Percentiles rank a stretch among this genome's conserved stretches.
phyloP scores from a whole-genome alignment of 768 basidiomycete genomes.

The Trametes coccinea region DNA sequence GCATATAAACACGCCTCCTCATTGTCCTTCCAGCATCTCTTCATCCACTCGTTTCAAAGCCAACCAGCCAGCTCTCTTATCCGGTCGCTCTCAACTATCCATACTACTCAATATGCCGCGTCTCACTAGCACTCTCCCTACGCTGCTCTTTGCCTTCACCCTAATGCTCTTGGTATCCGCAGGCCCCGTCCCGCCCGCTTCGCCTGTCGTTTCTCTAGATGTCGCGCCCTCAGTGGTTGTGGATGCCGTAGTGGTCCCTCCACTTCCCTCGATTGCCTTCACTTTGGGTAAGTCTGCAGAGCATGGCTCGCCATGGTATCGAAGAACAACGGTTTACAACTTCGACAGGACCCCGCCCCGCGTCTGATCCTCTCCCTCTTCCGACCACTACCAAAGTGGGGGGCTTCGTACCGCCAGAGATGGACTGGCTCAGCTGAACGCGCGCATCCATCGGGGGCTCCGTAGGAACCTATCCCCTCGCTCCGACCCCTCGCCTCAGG shows the following conservation, averaged over 20 bases:
- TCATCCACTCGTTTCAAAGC: background rate
- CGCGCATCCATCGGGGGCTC: too few relatives aligned
- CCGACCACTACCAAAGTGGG: background rate
- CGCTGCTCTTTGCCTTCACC: conserved; percentile 2
- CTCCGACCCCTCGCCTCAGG: too few relatives aligned
- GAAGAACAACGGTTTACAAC: background rate
- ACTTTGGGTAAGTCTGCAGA: conserved; percentile 4
- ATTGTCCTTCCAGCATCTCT: too few relatives aligned
- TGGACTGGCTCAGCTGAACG: conserved; percentile 2
- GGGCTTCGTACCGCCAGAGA: background rate
- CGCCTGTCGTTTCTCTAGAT: background rate
- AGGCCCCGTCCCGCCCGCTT: background rate
- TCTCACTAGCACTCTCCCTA: background rate
- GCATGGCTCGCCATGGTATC: too few relatives aligned
- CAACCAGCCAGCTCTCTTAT: background rate
- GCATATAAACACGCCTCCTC: too few relatives aligned
- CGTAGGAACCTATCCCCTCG: too few relatives aligned
- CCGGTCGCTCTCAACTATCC: too few relatives aligned
- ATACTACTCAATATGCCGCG: background rate
- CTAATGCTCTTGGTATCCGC: conserved; percentile 4
- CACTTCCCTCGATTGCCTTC: conserved; percentile 1
- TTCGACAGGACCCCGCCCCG: background rate
- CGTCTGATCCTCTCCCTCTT: background rate
- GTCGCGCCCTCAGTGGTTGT: too few relatives aligned
- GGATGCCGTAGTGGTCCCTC: too few relatives aligned